Percentiles rank a stretch among this genome's conserved stretches.
These are phyloP conservation scores for Coniochaeta ligniaria DNA, from an alignment of 2,329 filamentous ascomycete genomes.

Conservation along the genomic window DNA sequence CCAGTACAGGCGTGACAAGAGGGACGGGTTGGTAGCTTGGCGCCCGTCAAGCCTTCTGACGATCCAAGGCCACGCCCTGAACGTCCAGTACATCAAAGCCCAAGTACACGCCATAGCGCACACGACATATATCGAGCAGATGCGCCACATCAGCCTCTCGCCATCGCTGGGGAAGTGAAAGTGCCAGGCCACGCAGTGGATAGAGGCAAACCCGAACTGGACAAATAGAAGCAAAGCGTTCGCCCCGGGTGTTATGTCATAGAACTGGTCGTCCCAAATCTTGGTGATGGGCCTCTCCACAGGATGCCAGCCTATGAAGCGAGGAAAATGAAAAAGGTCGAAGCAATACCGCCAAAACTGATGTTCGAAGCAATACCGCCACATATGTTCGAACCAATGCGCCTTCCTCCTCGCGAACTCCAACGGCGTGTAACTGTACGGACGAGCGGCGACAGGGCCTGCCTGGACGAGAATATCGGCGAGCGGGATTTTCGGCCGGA, in stretches of 20 bases:
- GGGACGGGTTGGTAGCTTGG: not conserved
- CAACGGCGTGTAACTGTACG: not conserved
- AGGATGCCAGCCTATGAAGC: not conserved
- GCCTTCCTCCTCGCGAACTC: not conserved
- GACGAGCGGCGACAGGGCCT: not conserved
- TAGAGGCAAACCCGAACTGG: not conserved
- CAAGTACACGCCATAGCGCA: not conserved
- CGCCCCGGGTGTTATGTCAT: not conserved
- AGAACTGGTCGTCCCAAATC: not conserved
- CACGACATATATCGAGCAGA: not conserved
- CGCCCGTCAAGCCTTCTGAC: not conserved
- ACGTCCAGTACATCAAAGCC: not conserved
- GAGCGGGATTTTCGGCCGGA: not conserved
- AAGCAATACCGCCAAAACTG: no score
- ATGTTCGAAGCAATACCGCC: not conserved
- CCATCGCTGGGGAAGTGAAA: not conserved
- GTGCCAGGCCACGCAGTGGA: not conserved
- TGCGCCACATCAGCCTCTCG: not conserved
- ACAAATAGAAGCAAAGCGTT: not conserved
- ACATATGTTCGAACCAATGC: not conserved
- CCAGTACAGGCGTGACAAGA: not conserved
- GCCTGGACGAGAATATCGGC: not conserved
- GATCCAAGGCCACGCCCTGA: not conserved
- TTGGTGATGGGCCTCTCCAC: not conserved
- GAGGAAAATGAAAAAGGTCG: no score